Percentiles rank a stretch among this genome's conserved stretches.
Conservation (phyloP, 345 rosid genomes). For the Syzygium jambos region DNA sequence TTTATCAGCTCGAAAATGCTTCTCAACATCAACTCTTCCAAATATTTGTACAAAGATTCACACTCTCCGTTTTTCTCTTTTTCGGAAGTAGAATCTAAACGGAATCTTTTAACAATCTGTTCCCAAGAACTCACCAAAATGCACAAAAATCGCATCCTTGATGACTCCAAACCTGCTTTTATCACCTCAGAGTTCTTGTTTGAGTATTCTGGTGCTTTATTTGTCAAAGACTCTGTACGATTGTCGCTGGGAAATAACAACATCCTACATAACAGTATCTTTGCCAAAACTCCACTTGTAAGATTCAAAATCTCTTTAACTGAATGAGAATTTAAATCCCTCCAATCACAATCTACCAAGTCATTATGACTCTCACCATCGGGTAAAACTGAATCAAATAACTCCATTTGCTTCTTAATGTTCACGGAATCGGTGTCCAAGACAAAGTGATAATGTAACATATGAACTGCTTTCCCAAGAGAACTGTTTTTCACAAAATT, state of each 20-base stretch:
- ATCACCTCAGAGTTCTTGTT: constrained; percentile 16
- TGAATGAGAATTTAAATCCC: constrained; percentile 35
- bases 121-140: constrained; percentile 58
- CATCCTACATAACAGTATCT: constrained; percentile 44
- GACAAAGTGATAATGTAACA: constrained; percentile 53
- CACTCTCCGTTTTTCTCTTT: constrained; percentile 17
- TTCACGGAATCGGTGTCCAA: constrained; percentile 33
- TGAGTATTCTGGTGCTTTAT: constrained; percentile 17
- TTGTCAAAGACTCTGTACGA: constrained; percentile 4
- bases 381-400: constrained; percentile 39
- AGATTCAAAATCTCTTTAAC: constrained; percentile 37
- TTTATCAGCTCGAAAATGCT: constrained; percentile 37
- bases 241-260: constrained; percentile 45
- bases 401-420: constrained; percentile 34
- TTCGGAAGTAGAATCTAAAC: constrained; percentile 12
- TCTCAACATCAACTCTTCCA: constrained; percentile 66
- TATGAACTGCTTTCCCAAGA: constrained; percentile 59
- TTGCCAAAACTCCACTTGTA: constrained; percentile 49
- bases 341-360: constrained; percentile 45
- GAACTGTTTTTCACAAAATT: constrained; percentile 44
- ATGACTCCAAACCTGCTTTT: constrained; percentile 22
- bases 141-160: constrained; percentile 39
- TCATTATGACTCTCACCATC: constrained; percentile 24
- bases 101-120: constrained; percentile 31
- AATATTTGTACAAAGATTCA: constrained; percentile 40